A percentile compares a stretch with the other conserved stretches of the same genome.
Conservation (phyloP, 2,329 filamentous ascomycete species). For the Pseudocercospora pini-densiflorae region DNA sequence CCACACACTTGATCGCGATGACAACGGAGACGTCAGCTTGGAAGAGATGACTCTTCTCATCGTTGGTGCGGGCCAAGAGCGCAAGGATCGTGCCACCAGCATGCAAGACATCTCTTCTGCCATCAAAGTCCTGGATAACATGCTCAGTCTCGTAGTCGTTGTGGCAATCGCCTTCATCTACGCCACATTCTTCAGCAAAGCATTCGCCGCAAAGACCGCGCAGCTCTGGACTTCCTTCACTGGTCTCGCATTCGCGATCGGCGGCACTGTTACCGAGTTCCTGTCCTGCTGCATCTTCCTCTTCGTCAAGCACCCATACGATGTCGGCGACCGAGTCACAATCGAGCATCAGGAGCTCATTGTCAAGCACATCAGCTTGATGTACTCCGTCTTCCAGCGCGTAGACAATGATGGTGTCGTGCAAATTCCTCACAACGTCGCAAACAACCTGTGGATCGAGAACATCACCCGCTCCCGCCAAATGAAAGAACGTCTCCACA, state of each 20-base stretch:
- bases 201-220: constrained; percentile 31
- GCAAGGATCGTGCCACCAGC: constrained; percentile 35
- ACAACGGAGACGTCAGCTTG: constrained; percentile 40
- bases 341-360: constrained; percentile 35
- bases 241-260: constrained; percentile 82
- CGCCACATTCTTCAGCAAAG: constrained; percentile 39
- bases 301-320: constrained; percentile 96
- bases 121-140: constrained; percentile 39
- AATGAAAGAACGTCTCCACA: constrained; percentile 40
- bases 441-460: constrained; percentile 43
- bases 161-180: constrained; percentile 42
- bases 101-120: constrained; percentile 41
- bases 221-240: constrained; percentile 35
- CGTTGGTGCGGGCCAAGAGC: constrained; percentile 33
- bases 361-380: constrained; percentile 39
- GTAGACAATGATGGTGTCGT: constrained; percentile 35
- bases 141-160: constrained; percentile 35
- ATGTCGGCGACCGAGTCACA: constrained; percentile 52
- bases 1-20: constrained; percentile 36
- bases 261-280: constrained; percentile 90
- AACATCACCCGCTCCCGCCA: constrained; percentile 41
- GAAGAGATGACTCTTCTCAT: constrained; percentile 40
- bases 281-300: constrained; percentile 97
- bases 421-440: constrained; percentile 42
- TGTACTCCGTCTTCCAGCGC: constrained; percentile 39